Conservation (phyloP, 2,329 filamentous ascomycete genomes). For the Beauveria sp. region DNA sequence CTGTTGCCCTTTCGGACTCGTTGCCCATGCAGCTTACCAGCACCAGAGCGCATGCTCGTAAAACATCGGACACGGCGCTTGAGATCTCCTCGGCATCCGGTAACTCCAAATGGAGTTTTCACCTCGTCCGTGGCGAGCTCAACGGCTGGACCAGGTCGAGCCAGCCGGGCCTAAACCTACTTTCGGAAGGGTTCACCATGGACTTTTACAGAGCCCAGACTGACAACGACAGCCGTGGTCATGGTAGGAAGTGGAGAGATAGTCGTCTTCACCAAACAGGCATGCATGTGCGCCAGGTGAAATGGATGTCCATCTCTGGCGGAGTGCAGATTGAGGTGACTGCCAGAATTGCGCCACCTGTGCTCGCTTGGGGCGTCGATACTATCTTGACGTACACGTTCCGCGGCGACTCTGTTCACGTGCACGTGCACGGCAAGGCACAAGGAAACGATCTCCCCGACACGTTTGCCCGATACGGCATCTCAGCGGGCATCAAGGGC, state of each 20-base stretch:
- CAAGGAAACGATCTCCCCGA: conserved; percentile 41
- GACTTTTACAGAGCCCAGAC: conserved; percentile 59
- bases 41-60: conserved; percentile 18
- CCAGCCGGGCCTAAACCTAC: conserved; percentile 27
- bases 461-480: conserved; percentile 56
- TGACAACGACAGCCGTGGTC: conserved; percentile 54
- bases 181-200: conserved; percentile 38
- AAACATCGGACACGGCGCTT: conserved; percentile 17
- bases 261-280: conserved; percentile 38
- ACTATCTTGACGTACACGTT: conserved; percentile 49
- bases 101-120: conserved; percentile 35
- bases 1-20: conserved; percentile 21
- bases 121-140: conserved; percentile 34
- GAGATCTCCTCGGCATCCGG: conserved; percentile 28
- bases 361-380: conserved; percentile 53
- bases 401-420: conserved; percentile 35
- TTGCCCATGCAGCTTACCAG: conserved; percentile 13
- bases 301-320: conserved; percentile 25
- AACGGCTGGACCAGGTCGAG: conserved; percentile 31
- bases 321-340: conserved; percentile 35
- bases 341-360: conserved; percentile 53
- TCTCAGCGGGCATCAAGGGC: conserved; percentile 39
- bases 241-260: conserved; percentile 51
- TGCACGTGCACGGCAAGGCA: conserved; percentile 42
- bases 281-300: conserved; percentile 30